Evolutionary conservation across 2,329 filamentous ascomycete genomes (phyloP), one percentile per base, ranked within the genome.

Genomic region (Penicillium glabrum): DNA sequence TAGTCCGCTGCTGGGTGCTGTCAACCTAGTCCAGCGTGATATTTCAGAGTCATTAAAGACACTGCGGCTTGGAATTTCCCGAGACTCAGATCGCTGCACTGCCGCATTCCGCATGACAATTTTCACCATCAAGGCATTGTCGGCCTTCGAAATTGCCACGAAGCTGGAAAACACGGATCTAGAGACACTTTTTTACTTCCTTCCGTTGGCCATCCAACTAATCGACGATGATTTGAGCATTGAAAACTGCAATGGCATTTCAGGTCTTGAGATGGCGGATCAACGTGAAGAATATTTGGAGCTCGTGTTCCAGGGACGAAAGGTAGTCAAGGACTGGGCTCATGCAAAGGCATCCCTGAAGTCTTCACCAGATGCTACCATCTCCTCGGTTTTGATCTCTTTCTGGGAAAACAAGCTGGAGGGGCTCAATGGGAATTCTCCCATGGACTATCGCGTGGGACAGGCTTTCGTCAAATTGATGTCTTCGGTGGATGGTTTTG

Each of bases 31-130:
- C 0, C 70, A 76, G 11, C 62, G 62, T 41, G 60, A 69, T 5
- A 24, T 74, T 61, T 56, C 68, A 52, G 56, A 69, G 21, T 49
- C 59, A 41, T 56, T 67, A 57, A 67, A 26, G 62, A 57, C 46
- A 59, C 61, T 65, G 7, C 59, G 62, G 56, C 67, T 65, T 45
- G 74, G 24, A 60, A 71, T 82, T 16, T 69, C 77, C 31, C 80
- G 88, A 44, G 92, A 96, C 69, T 78, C 82, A 4, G 83, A 84
- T 61, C 89, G 89, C 0, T 84, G 87, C 31, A 91, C 91, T 2
- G 79, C 89, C 53, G 86, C 91, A 1, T 84, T 90, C 14, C 83
- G 93, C 54, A 89, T 96, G 77, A 86, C 88, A 1, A 80, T 88
- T 48, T 96, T 92, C 70, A 83, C 86, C 0, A 79, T 81, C 6